Evolutionary conservation across 306 rosid species (phyloP).

Genomic region (Fagus crenata): DNA sequence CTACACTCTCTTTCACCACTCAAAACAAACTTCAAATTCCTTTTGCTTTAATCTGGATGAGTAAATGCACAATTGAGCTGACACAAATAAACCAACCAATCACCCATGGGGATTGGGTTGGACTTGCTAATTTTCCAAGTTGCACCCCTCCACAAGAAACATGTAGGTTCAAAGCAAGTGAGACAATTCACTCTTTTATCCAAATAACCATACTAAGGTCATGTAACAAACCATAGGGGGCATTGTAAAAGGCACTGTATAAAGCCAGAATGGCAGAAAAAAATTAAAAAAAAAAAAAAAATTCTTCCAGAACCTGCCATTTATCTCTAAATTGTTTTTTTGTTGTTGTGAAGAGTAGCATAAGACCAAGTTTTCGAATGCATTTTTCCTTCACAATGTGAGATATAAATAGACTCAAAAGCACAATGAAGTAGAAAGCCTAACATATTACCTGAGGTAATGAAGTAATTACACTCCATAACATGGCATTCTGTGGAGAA

Average conservation of each 20-base stretch:
- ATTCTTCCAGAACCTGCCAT: background rate
- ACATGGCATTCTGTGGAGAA: constrained; percentile 96
- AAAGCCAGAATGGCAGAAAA: background rate
- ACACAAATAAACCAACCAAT: constrained; percentile 7
- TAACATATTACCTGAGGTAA: constrained; percentile 78
- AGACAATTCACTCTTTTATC: background rate
- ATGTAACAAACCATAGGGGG: background rate
- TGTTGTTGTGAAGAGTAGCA: background rate
- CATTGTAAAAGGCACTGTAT: background rate
- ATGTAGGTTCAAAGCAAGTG: background rate
- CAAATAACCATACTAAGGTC: background rate
- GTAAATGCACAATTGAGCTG: background rate
- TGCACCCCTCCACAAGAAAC: background rate
- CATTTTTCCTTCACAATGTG: constrained; percentile 18
- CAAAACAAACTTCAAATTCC: background rate
- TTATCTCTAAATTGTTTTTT: background rate
- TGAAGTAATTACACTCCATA: constrained; percentile 98
- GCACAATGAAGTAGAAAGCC: background rate
- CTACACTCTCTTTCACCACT: background rate
- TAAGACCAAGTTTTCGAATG: background rate
- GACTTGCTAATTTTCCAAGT: background rate
- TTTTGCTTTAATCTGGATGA: background rate
- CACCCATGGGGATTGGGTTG: background rate
- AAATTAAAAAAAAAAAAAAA: no score
- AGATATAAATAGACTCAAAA: constrained; percentile 17